Conservation (phyloP, 2,329 filamentous ascomycete genomes). For the Sporothrix luriei region DNA sequence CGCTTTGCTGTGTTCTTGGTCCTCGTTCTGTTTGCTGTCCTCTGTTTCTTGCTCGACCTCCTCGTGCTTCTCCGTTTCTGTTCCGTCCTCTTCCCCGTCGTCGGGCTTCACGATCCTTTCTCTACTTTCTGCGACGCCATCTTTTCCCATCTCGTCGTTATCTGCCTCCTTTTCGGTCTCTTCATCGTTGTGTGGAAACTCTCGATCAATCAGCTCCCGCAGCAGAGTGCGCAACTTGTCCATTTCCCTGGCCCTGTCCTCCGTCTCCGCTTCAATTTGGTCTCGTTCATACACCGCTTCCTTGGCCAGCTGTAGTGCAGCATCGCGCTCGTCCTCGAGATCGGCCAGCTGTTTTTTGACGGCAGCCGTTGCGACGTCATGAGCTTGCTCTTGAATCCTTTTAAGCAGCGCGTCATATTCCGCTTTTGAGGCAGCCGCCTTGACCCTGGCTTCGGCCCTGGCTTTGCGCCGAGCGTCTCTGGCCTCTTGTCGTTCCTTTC, state of each 20-base stretch:
- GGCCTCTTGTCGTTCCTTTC: neutral
- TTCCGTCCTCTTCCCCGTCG: too few relatives aligned
- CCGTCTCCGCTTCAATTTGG: neutral
- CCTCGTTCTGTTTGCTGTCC: neutral
- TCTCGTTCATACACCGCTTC: constrained; percentile 17
- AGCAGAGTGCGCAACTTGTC: neutral
- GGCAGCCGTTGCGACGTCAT: neutral
- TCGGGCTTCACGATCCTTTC: neutral
- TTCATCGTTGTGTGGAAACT: neutral
- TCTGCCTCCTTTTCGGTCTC: neutral
- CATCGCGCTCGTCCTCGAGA: constrained; percentile 26
- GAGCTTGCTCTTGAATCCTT: neutral
- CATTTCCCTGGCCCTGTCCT: neutral
- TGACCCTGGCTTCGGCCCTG: neutral
- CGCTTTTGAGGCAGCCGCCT: neutral
- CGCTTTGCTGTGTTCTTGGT: too few relatives aligned
- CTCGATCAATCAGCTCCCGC: neutral
- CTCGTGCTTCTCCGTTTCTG: too few relatives aligned
- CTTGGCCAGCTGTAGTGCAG: neutral
- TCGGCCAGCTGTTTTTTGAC: constrained; percentile 2
- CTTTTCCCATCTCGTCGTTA: neutral
- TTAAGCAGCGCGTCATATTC: neutral
- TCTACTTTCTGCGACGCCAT: neutral
- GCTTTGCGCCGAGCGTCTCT: neutral
- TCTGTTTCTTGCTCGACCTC: too few relatives aligned